Conservation (phyloP, 371 early-diverging fungal species). For the Syncephalastrum sp. region DNA sequence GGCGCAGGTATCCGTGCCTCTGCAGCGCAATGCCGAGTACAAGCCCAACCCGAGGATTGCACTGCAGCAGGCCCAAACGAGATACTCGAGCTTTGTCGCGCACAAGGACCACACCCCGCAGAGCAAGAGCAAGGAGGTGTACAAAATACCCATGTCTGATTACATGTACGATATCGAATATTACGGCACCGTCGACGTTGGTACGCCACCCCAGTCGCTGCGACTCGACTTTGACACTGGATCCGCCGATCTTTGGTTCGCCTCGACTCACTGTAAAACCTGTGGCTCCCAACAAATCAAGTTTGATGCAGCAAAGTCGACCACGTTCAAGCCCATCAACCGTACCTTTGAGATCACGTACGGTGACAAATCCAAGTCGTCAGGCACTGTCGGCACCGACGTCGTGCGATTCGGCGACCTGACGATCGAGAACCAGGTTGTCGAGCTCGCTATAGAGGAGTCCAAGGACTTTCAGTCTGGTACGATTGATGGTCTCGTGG, state of each 20-base stretch:
- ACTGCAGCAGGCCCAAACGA: conserved; percentile 9
- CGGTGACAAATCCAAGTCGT: conserved; percentile 43
- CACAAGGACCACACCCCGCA: not conserved
- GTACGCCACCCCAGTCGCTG: conserved; percentile 79
- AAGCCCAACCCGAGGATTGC: conserved; percentile 12
- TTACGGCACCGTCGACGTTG: conserved; percentile 77
- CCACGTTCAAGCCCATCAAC: conserved; percentile 36
- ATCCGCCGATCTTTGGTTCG: conserved; percentile 51
- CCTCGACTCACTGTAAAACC: conserved; percentile 19
- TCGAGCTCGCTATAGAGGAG: conserved; percentile 38
- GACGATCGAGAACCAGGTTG: conserved; percentile 29
- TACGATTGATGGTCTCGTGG: conserved; percentile 40
- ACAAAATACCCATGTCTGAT: not conserved
- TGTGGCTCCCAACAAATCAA: conserved; percentile 24
- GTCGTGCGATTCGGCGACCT: conserved; percentile 43
- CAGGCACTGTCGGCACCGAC: conserved; percentile 40
- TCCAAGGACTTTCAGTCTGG: conserved; percentile 25
- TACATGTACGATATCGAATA: conserved; percentile 48
- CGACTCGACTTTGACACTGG: conserved; percentile 88
- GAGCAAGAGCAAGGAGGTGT: too few relatives aligned
- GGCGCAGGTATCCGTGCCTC: not conserved
- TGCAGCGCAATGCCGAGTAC: conserved; percentile 16
- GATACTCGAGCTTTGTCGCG: conserved; percentile 6
- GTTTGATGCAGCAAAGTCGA: conserved; percentile 35
- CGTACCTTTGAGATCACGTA: conserved; percentile 40